Conservation (phyloP, 2,329 filamentous ascomycete species). For the Aphanocladium album region DNA sequence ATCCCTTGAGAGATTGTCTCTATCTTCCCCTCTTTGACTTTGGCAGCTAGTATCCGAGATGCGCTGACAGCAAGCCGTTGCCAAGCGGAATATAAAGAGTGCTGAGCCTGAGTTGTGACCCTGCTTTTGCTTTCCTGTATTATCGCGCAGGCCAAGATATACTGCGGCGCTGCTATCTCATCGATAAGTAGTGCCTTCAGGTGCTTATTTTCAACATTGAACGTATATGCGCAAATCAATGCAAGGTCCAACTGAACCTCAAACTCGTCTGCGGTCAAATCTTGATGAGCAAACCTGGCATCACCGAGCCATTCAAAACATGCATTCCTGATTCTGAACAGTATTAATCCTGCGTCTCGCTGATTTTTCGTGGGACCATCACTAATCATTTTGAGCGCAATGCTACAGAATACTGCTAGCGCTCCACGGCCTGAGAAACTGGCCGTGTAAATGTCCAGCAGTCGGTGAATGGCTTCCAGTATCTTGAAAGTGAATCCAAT, state of each 20-base stretch:
- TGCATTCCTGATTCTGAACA: not conserved
- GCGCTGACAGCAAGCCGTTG: not conserved
- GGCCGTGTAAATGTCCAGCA: not conserved
- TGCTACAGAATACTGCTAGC: not conserved
- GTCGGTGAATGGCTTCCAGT: not conserved
- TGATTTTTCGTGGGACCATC: not conserved
- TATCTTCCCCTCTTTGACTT: not conserved
- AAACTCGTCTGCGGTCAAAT: not conserved
- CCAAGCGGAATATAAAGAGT: not conserved
- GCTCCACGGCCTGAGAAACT: not conserved
- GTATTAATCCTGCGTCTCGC: rapidly evolving
- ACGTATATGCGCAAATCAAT: not conserved
- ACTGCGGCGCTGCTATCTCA: not conserved
- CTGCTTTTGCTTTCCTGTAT: not conserved
- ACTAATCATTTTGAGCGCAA: not conserved
- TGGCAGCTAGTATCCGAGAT: not conserved
- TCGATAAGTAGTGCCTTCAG: not conserved
- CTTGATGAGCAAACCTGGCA: rapidly evolving
- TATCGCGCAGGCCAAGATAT: not conserved
- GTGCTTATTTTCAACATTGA: not conserved
- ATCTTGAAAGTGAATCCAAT: not conserved
- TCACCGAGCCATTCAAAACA: not conserved
- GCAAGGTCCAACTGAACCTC: not conserved
- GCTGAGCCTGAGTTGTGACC: not conserved
- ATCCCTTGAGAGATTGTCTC: rapidly evolving